Percentiles rank a stretch among this genome's conserved stretches.
Conservation (phyloP, 2,329 filamentous ascomycete genomes). For the Clarireedia hainanense region DNA sequence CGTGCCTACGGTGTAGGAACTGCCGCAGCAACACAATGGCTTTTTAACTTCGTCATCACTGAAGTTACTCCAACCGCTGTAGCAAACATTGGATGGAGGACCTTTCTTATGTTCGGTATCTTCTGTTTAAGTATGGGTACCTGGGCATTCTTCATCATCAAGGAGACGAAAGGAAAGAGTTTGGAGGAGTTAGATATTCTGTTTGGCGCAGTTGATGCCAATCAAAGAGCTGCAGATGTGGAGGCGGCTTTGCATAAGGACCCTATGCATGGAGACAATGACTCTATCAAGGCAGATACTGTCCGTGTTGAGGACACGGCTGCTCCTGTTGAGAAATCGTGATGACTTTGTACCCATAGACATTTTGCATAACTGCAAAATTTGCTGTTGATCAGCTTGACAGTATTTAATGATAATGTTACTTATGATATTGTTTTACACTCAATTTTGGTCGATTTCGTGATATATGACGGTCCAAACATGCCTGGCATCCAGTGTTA, state of each 20-base stretch:
- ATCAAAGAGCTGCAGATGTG: conserved; percentile 9
- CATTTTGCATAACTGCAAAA: neutral
- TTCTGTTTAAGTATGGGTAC: conserved; percentile 36
- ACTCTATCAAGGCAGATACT: neutral
- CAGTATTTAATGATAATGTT: neutral
- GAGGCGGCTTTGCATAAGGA: conserved; percentile 12
- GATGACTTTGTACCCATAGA: neutral
- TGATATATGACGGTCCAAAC: neutral
- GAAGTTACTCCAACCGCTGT: conserved; percentile 44
- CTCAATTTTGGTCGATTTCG: neutral
- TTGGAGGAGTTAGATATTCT: conserved; percentile 47
- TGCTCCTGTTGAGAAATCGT: neutral
- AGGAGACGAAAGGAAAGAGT: conserved; percentile 60
- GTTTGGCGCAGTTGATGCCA: conserved; percentile 13
- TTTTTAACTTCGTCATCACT: conserved; percentile 53
- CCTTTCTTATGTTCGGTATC: conserved; percentile 40
- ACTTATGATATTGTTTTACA: neutral
- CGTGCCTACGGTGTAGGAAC: conserved; percentile 51
- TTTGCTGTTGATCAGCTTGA: neutral
- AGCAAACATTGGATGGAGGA: conserved; percentile 36
- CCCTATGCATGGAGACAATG: neutral
- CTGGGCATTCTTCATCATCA: conserved; percentile 47
- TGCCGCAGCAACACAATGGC: conserved; percentile 60
- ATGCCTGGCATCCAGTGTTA: too few relatives aligned
- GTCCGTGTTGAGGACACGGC: neutral